phyloP scores from a whole-genome alignment of 495 filamentous ascomycete species.

The Margaritispora aquatica region DNA sequence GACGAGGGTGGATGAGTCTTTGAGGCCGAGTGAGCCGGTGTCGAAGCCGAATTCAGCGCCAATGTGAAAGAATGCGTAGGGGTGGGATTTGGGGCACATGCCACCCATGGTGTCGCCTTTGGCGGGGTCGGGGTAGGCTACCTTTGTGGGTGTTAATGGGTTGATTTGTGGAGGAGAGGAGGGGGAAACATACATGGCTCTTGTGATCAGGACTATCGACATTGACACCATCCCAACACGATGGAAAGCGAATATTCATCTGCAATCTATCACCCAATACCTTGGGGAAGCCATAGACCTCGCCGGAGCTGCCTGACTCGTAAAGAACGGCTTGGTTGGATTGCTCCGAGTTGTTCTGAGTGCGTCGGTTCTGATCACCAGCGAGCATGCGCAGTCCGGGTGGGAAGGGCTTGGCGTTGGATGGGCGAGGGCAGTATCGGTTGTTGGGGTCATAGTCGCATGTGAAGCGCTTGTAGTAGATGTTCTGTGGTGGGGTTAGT shows the following conservation, averaged over 20 bases:
- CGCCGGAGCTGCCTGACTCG: slow-evolving; percentile 24
- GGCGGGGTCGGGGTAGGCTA: slow-evolving; percentile 21
- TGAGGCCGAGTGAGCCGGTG: slow-evolving; percentile 34
- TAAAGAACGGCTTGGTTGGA: slow-evolving; percentile 32
- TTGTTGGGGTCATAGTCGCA: not conserved
- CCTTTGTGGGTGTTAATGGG: slow-evolving; percentile 11
- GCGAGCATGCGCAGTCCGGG: slow-evolving; percentile 66
- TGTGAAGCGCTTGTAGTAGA: slow-evolving; percentile 53
- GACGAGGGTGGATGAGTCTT: slow-evolving; percentile 34
- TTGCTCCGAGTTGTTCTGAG: slow-evolving; percentile 26
- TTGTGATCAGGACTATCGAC: slow-evolving; percentile 45
- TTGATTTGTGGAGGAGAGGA: slow-evolving; percentile 35
- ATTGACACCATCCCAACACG: slow-evolving; percentile 82
- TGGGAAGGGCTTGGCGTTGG: slow-evolving; percentile 42
- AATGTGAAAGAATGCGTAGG: slow-evolving; percentile 47
- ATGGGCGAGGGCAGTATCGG: not conserved
- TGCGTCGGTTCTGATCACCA: slow-evolving; percentile 41
- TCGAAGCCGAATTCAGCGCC: slow-evolving; percentile 56
- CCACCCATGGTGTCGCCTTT: slow-evolving; percentile 41
- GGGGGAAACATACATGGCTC: slow-evolving; percentile 50
- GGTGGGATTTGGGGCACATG: slow-evolving; percentile 45
- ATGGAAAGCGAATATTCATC: slow-evolving; percentile 70
- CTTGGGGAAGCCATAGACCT: slow-evolving; percentile 51
- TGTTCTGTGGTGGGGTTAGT: slow-evolving; percentile 13
- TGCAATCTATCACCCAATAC: slow-evolving; percentile 54